phyloP scores from a whole-genome alignment of 2,329 filamentous ascomycete species.

The Balansia obtecta region DNA sequence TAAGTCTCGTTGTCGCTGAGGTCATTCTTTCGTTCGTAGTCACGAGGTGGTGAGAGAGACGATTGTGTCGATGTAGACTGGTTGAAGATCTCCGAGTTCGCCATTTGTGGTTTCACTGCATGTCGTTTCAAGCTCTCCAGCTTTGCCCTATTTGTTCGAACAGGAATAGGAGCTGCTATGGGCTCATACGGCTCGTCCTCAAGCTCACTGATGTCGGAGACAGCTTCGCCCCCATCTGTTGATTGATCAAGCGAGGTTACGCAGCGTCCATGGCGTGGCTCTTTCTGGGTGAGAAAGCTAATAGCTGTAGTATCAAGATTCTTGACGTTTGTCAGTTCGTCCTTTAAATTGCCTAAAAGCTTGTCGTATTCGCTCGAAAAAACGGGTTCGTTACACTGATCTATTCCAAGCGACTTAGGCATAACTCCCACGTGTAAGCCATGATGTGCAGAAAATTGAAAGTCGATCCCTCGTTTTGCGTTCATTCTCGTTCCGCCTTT shows the following conservation, averaged over 20 bases:
- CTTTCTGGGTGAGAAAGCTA: slow-evolving; percentile 7
- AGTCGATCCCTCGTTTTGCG: slow-evolving; percentile 31
- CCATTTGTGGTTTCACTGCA: slow-evolving; percentile 17
- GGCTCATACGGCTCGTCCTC: slow-evolving; percentile 29
- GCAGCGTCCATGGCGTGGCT: neutral
- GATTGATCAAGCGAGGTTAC: slow-evolving; percentile 4
- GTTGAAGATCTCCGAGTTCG: slow-evolving; percentile 11
- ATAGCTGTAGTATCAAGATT: slow-evolving; percentile 8
- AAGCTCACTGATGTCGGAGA: slow-evolving; percentile 41
- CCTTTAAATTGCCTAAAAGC: slow-evolving; percentile 29
- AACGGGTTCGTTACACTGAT: slow-evolving; percentile 10
- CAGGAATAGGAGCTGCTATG: slow-evolving; percentile 9
- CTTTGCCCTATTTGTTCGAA: slow-evolving; percentile 14
- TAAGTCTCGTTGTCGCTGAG: neutral
- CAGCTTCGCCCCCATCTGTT: slow-evolving; percentile 10
- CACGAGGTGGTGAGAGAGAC: slow-evolving; percentile 1
- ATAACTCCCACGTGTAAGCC: slow-evolving; percentile 29
- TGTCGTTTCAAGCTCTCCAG: slow-evolving; percentile 12
- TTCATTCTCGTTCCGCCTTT: slow-evolving; percentile 11
- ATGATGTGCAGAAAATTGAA: slow-evolving; percentile 42
- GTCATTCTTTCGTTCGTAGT: neutral
- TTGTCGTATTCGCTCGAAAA: slow-evolving; percentile 30
- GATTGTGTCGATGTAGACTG: neutral
- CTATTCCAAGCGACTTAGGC: slow-evolving; percentile 15
- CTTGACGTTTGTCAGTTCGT: slow-evolving; percentile 24